Evolutionary conservation across 108 stramenopile species (phyloP).

Genomic region (Pseudonitzschia pungens): DNA sequence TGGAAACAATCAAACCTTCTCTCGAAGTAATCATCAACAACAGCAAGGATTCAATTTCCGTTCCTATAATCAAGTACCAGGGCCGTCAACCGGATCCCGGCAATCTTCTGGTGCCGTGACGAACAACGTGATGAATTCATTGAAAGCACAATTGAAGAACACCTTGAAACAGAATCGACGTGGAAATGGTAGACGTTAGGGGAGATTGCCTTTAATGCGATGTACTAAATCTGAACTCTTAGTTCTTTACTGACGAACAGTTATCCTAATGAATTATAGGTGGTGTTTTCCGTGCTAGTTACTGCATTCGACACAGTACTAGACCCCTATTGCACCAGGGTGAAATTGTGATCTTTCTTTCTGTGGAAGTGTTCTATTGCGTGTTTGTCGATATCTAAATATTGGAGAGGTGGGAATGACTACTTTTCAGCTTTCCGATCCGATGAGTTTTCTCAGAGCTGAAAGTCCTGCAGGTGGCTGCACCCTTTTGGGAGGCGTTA

Average conservation of each 20-base stretch:
- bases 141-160: constrained; percentile 79
- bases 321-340: no score
- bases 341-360: no score
- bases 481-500: background rate
- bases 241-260: no score
- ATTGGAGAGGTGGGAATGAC: no score
- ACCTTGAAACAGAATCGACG: constrained; percentile 67
- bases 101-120: constrained; percentile 32
- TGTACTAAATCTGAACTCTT: background rate
- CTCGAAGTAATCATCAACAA: constrained; percentile 18
- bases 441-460: background rate
- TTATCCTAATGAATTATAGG: no score
- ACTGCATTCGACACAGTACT: no score
- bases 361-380: no score
- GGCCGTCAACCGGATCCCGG: constrained; percentile 15
- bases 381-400: no score
- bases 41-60: constrained; percentile 42
- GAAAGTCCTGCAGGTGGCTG: background rate
- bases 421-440: background rate
- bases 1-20: constrained; percentile 15
- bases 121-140: constrained; percentile 57
- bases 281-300: no score
- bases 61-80: constrained; percentile 17
- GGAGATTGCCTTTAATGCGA: background rate
- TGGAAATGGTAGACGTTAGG: background rate